Percentiles rank a stretch among this genome's conserved stretches.
These are phyloP conservation scores for Auriscalpium microsporum DNA, from an alignment of 768 basidiomycete species.

Conservation along the genomic window DNA sequence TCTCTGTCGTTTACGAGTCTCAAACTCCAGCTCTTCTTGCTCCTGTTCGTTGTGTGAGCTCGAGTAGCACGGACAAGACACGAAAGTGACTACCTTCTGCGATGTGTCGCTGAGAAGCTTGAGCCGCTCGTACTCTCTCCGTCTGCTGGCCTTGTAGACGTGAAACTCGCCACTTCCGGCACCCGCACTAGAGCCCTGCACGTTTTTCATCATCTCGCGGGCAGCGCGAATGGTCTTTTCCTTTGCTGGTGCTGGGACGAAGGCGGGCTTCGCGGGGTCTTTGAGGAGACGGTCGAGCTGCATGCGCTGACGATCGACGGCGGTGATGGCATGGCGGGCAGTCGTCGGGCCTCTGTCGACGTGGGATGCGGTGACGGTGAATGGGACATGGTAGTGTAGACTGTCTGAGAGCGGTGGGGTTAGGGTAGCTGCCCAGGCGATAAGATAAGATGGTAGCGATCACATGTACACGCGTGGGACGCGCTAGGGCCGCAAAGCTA, in stretches of 20 bases:
- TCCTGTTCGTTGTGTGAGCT: slow-evolving; percentile 40
- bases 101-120: slow-evolving; percentile 82
- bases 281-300: slow-evolving; percentile 86
- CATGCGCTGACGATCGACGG: slow-evolving; percentile 43
- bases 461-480: too few relatives aligned
- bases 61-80: background rate
- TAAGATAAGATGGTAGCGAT: too few relatives aligned
- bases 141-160: slow-evolving; percentile 91
- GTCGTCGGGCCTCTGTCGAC: slow-evolving; percentile 9
- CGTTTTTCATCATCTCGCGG: slow-evolving; percentile 98
- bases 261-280: slow-evolving; percentile 78
- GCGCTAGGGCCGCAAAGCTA: too few relatives aligned
- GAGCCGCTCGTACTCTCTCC: slow-evolving; percentile 91
- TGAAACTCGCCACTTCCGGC: slow-evolving; percentile 98
- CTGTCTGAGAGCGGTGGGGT: too few relatives aligned
- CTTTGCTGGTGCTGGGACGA: slow-evolving; percentile 72
- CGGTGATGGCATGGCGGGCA: slow-evolving; percentile 38
- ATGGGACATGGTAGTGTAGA: slow-evolving; percentile 15
- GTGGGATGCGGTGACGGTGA: slow-evolving; percentile 23
- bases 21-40: slow-evolving; percentile 62
- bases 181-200: slow-evolving; percentile 94
- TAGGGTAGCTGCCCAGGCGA: too few relatives aligned
- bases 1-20: slow-evolving; percentile 59
- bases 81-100: slow-evolving; percentile 48
- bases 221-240: slow-evolving; percentile 76